Percentiles rank a stretch among this genome's conserved stretches.
Evolutionary conservation across 225 moss, liverwort and hornwort genomes (phyloP).

Genomic region (Anthoceros angustus): DNA sequence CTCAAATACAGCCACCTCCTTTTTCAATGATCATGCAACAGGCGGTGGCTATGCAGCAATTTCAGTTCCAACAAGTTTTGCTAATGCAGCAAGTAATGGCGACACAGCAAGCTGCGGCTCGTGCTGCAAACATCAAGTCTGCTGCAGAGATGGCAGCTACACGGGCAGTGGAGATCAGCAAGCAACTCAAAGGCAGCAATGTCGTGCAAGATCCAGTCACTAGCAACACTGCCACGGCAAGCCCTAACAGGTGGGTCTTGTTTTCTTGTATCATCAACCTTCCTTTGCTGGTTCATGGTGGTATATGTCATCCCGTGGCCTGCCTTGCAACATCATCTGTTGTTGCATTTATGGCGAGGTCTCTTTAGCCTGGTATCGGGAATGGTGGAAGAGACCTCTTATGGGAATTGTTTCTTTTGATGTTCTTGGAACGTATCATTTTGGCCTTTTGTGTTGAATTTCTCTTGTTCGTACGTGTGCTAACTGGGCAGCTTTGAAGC

Average conservation of each 20-base stretch:
- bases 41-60: conserved; percentile 89
- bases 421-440: too few species aligned
- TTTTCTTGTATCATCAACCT: not conserved
- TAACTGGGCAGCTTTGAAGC: too few species aligned
- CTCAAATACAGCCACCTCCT: conserved; percentile 45
- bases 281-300: not conserved
- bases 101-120: conserved; percentile 70
- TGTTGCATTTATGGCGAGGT: too few species aligned
- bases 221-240: conserved; percentile 19
- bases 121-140: conserved; percentile 79
- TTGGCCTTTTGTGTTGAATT: too few species aligned
- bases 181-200: conserved; percentile 53
- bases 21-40: conserved; percentile 79
- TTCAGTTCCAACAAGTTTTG: conserved; percentile 84
- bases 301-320: not conserved
- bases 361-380: too few species aligned
- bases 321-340: not conserved
- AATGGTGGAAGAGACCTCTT: too few species aligned
- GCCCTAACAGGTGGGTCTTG: conserved; percentile 19
- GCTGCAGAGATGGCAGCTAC: conserved; percentile 84
- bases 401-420: too few species aligned
- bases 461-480: too few species aligned
- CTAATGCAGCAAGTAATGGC: conserved; percentile 97
- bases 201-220: conserved; percentile 32
- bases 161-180: conserved; percentile 74